phyloP scores from a whole-genome alignment of 495 filamentous ascomycete species.

The Pyrenopolyporus hunteri region DNA sequence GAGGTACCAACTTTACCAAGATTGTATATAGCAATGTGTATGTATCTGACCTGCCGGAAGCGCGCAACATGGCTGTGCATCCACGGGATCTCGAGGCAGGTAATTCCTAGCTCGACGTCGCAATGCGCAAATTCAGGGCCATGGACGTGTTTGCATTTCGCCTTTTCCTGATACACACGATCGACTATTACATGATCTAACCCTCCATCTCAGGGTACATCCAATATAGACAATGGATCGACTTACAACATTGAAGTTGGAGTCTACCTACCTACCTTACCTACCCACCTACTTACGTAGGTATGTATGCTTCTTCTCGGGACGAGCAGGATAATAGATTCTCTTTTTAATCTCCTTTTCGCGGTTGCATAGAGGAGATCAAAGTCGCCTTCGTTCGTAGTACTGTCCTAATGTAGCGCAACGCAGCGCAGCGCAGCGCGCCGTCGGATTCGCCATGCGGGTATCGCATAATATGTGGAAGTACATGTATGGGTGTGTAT shows the following conservation, averaged over 20 bases:
- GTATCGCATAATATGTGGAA: slow-evolving; percentile 27
- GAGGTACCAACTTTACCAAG: not conserved
- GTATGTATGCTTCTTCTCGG: not conserved
- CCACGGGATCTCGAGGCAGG: slow-evolving; percentile 28
- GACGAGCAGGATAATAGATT: not conserved
- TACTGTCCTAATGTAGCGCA: slow-evolving; percentile 21
- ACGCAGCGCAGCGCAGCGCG: slow-evolving; percentile 30
- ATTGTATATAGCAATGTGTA: not conserved
- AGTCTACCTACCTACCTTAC: too few species aligned
- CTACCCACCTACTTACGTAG: slow-evolving; percentile 10
- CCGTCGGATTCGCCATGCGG: slow-evolving; percentile 32
- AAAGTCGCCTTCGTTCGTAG: slow-evolving; percentile 16
- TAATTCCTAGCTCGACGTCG: slow-evolving; percentile 35
- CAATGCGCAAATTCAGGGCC: slow-evolving; percentile 37
- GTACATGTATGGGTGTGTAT: slow-evolving; percentile 26
- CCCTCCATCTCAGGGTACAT: too few species aligned
- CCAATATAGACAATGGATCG: too few species aligned
- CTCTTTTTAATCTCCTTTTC: too few species aligned
- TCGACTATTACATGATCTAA: too few species aligned
- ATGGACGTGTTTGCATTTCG: slow-evolving; percentile 11
- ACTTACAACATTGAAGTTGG: too few species aligned
- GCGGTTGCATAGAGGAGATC: not conserved
- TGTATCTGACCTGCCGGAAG: slow-evolving; percentile 36
- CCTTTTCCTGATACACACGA: too few species aligned
- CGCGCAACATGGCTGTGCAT: slow-evolving; percentile 39